Evolutionary conservation across 176 grass and related monocot species (phyloP), one percentile per base, ranked within the genome.

Genomic region (Phragmites australis): DNA sequence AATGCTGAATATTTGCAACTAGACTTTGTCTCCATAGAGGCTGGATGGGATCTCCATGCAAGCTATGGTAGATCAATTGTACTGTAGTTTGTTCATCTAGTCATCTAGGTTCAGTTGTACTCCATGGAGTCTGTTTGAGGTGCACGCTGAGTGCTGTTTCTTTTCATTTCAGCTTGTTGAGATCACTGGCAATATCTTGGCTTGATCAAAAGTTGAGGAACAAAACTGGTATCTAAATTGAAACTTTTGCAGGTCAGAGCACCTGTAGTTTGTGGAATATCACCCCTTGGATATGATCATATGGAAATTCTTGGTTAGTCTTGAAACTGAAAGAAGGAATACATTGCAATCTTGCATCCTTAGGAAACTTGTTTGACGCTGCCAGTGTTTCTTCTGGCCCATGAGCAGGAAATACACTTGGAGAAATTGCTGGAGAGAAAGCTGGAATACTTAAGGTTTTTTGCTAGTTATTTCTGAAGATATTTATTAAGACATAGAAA

Each of bases 231-330:
- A 27, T 77, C 40, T 77, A 50, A 80, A 84, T 84, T 63, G 37
- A 53, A 83, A 69, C 37, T 41, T 79, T 89, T 89, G 75, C 74
- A 98, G 96, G 92, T 99, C 47, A 72, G 89, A 82, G 71, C 77
- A 86, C 96, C 96, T 81, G 81, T 99, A 49, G 90, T 89, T 72
- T 99, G 92, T 91, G 96, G 96, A 78, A 93, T 99, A 95, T 42
- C 96, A 65, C 95, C 96, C 59, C 84, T 99, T 50, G 96, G 92
- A 75, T 99, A 99, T 13, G 96, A 99, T 82, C 96, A 93, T 78
- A 95, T 99, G 92, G 90, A 99, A 81, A 94, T 99, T 88, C 96
- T 99, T 78, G 96, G 96, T 99, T 72, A 85, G 88, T 95, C 54
- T 48, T 75, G 47, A 85, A 85, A 85, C 39, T 65, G 47, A 77